A percentile compares a stretch with the other conserved stretches of the same genome.
Conservation (phyloP, 768 basidiomycete genomes). For the Antrodiella citrinella region DNA sequence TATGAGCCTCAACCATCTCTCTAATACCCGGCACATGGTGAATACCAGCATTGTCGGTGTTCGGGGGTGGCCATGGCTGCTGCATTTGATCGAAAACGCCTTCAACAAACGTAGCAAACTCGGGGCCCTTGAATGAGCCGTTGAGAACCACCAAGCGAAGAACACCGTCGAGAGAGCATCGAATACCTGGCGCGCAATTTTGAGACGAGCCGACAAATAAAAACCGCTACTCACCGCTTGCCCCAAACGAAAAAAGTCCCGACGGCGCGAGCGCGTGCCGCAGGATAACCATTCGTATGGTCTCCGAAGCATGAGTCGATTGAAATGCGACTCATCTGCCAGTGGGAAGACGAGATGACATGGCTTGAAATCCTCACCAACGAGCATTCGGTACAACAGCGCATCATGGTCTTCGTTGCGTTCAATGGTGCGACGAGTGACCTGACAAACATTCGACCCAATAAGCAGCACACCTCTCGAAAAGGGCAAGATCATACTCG, state of each 20-base stretch:
- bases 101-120: slow-evolving; percentile 18
- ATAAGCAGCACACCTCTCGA: neutral
- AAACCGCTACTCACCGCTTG: slow-evolving; percentile 13
- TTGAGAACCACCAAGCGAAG: slow-evolving; percentile 18
- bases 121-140: slow-evolving; percentile 12
- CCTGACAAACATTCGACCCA: slow-evolving; percentile 4
- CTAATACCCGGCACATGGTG: slow-evolving; percentile 23
- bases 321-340: slow-evolving; percentile 28
- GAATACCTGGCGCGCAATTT: slow-evolving; percentile 18
- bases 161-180: slow-evolving; percentile 20
- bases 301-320: slow-evolving; percentile 17
- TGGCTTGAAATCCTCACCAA: slow-evolving; percentile 11
- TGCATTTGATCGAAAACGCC: slow-evolving; percentile 27
- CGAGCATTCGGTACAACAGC: slow-evolving; percentile 2
- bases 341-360: slow-evolving; percentile 24
- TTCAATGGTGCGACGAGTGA: slow-evolving; percentile 11
- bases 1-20: slow-evolving; percentile 21
- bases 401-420: slow-evolving; percentile 10
- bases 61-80: slow-evolving; percentile 23
- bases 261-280: slow-evolving; percentile 16
- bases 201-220: neutral
- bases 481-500: neutral
- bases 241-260: slow-evolving; percentile 23
- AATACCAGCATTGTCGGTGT: slow-evolving; percentile 26
- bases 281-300: slow-evolving; percentile 21